Base-by-base conservation (phyloP, 2,329 filamentous ascomycete species). In the Emergomyces pasteurianus region DNA sequence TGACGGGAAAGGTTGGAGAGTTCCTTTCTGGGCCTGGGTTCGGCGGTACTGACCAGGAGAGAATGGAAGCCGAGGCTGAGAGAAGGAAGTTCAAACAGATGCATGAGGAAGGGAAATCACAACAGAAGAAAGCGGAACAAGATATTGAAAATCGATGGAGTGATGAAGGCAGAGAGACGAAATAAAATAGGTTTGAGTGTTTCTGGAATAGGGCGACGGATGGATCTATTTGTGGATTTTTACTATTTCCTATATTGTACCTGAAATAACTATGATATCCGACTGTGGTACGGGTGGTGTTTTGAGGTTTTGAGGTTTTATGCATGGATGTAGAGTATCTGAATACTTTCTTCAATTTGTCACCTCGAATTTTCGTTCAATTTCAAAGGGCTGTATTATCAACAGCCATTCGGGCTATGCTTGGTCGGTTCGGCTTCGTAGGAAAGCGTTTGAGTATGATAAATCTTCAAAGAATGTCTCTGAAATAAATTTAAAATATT, bases 61-160 rank as follows among this genome's bases (percentile, higher is more conserved):
- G 58, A 42, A 14, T 53, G 46, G 40, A 59, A 34, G 80, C 92
- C 79, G 73, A 78, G 55, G 36, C 14, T 23, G 58, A 59, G 58
- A 47, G 58, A 23, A 49, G n/a, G 38, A 83, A 84, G 71, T 88
- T 85, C 70, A 79, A 88, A 72, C 73, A 80, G 66, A 78, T 87
- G 74, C 90, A 94, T 70, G 90, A 94, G 68, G 77, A 83, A 65
- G 92, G 91, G 65, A 96, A 94, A 85, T 89, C 88, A 23, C 81
- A 84, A 70, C 88, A 95, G 81, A 83, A 90, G 23, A 88, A 90
- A 57, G 91, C 87, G 1, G 91, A 96, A 81, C 77, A 81, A 43
- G 90, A 95, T 70, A 81, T 95, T 61, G 77, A 87, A 74, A 92
- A 90, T 83, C 79, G 31, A 28, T 59, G 65, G 63, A 63, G 63